Evolutionary conservation across 2,329 filamentous ascomycete species (phyloP).

Genomic region (Xylariaceae sp.): DNA sequence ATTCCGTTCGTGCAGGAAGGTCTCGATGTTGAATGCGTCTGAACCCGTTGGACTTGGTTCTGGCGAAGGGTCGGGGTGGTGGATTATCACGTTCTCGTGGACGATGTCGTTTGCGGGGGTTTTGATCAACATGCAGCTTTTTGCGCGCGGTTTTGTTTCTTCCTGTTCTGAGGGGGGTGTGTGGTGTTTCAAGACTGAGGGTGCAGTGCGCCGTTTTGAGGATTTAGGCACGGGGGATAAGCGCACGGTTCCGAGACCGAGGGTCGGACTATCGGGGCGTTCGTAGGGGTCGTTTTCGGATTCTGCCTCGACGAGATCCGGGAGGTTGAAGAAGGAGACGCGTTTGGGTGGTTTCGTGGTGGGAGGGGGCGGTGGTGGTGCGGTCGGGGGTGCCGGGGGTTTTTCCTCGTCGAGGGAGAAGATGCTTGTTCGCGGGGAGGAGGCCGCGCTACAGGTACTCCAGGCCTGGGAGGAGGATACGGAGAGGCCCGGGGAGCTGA

Average conservation of each 20-base stretch:
- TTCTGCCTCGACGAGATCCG: slow-evolving; percentile 31
- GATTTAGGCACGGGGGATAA: neutral
- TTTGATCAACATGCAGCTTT: too few relatives aligned
- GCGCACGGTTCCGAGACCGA: slow-evolving; percentile 42
- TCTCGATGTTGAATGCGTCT: slow-evolving; percentile 29
- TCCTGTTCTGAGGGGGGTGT: neutral
- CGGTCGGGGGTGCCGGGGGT: slow-evolving; percentile 6
- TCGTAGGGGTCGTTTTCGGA: slow-evolving; percentile 44
- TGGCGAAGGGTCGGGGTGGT: neutral
- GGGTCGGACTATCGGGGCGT: slow-evolving; percentile 56
- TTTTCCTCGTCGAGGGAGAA: slow-evolving; percentile 28
- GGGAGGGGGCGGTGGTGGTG: neutral
- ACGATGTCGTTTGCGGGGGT: too few relatives aligned
- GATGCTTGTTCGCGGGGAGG: slow-evolving; percentile 45
- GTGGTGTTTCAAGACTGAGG: slow-evolving; percentile 8
- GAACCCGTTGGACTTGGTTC: too few relatives aligned
- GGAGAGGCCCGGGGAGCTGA: slow-evolving; percentile 45
- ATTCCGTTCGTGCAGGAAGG: slow-evolving; percentile 39
- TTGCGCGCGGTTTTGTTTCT: neutral
- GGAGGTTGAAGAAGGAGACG: slow-evolving; percentile 39
- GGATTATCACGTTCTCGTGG: neutral
- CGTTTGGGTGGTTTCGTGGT: slow-evolving; percentile 35
- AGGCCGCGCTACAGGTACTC: slow-evolving; percentile 38
- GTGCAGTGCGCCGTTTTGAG: slow-evolving; percentile 3
- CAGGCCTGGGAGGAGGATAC: slow-evolving; percentile 45